Conservation (phyloP, 257 asterid genomes). For the Solanum neorickii region DNA sequence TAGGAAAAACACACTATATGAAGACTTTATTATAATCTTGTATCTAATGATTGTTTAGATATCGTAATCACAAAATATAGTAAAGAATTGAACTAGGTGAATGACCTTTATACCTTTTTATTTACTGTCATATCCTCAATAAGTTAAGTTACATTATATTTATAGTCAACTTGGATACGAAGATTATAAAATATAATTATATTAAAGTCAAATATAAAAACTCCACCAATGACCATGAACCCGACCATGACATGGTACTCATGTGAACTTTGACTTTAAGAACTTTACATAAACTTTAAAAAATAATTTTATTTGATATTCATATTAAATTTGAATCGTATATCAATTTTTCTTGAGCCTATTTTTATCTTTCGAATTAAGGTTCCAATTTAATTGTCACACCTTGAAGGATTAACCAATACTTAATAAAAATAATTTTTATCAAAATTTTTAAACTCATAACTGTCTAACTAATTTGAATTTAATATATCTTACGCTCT, state of each 20-base stretch:
- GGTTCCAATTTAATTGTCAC: neutral
- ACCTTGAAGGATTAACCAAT: neutral
- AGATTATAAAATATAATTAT: neutral
- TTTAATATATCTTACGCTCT: neutral
- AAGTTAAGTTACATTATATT: neutral
- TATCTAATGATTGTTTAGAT: neutral
- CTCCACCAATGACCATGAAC: neutral
- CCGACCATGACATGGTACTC: neutral
- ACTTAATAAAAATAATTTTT: too few relatives aligned
- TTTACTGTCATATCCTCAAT: neutral
- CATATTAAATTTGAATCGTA: too few relatives aligned
- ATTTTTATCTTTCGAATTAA: neutral
- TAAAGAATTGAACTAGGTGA: neutral
- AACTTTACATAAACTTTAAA: neutral
- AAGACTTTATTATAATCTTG: neutral
- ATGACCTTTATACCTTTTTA: neutral
- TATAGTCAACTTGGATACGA: neutral
- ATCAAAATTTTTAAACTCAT: too few relatives aligned
- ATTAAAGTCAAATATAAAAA: neutral
- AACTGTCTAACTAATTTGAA: accelerated
- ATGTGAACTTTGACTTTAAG: neutral
- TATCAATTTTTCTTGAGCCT: neutral
- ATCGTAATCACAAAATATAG: too few relatives aligned
- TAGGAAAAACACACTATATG: too few relatives aligned
- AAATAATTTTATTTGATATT: too few relatives aligned